Base-by-base conservation (phyloP, 2,329 filamentous ascomycete genomes). In the Cephalotrichum gorgonifer region DNA sequence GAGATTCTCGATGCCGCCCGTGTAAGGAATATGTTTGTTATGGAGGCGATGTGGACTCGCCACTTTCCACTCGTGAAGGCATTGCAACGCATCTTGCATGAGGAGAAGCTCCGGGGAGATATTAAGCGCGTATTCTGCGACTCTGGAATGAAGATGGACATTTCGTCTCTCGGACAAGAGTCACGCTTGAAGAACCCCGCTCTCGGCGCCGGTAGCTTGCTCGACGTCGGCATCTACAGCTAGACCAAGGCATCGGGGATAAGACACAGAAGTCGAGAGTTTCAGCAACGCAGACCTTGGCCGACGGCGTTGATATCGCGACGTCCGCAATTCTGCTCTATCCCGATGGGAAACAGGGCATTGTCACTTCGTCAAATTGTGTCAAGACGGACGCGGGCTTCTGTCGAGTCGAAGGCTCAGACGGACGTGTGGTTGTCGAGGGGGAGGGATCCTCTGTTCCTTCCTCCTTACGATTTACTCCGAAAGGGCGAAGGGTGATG, bases 281-380 rank as follows among this genome's bases (percentile, higher is more conserved):
- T 55, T 58, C 56, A 27, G 66, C 62, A 6, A 55, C 60, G 3
- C 69, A 69, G 52, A 65, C 57, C 0, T 58, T 68, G 2, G 51
- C 57, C 4, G 57, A 66, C 0, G 62, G 60, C 3, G 54, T 68
- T 14, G 66, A 69, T 35, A 55, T 60, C 0, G 54, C 57, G 1
- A 68, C 66, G 1, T 64, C 61, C 9, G 58, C 68, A 1, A 57
- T 74, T 2, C 56, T 74, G 1, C 61, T 62, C 2, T 72, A 71
- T 43, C 55, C 62, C 0, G 58, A 58, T 2, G 66, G 63, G 1
- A 62, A 64, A 2, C 63, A 73, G 50, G 71, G 64, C 2, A 61
- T 74, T 8, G 53, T 69, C 15, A 72, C 66, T 0, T 68, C 64
- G 1, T 64, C 68, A 5, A 62, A 63, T 7, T 53, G 57, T 7